Conservation (phyloP, 176 grass and related monocot genomes). For the Carex myosuroides region DNA sequence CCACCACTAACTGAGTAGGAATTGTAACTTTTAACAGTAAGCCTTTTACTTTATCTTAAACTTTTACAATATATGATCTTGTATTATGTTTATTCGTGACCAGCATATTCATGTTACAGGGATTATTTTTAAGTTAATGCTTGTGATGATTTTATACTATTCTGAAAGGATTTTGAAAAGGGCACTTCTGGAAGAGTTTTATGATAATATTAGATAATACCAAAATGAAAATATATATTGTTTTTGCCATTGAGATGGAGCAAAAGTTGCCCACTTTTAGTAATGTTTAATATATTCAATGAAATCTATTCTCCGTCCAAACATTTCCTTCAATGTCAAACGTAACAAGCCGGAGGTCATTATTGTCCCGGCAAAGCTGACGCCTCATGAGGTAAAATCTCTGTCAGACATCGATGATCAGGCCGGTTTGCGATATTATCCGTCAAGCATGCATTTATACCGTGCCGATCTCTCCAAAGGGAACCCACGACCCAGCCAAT, state of each 20-base stretch:
- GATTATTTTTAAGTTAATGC: background rate
- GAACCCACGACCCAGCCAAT: conserved; percentile 18
- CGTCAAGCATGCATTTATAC: conserved; percentile 43
- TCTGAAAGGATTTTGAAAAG: background rate
- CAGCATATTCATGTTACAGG: background rate
- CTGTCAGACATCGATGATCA: conserved; percentile 67
- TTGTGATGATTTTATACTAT: background rate
- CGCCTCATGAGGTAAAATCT: conserved; percentile 41
- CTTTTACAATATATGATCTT: background rate
- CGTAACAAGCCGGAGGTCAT: conserved; percentile 9
- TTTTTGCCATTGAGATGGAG: background rate
- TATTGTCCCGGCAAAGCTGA: conserved; percentile 22
- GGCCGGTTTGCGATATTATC: conserved; percentile 52
- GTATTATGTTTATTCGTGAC: background rate
- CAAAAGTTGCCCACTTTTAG: background rate
- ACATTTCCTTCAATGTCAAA: background rate
- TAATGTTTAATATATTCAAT: background rate
- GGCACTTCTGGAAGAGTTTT: background rate
- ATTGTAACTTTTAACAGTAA: background rate
- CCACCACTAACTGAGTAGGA: background rate
- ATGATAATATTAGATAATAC: background rate
- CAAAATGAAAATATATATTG: background rate
- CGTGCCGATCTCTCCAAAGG: conserved; percentile 24
- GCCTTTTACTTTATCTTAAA: background rate
- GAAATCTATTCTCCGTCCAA: background rate